Conservation (phyloP, 176 grass and related monocot species). For the Triticum urartu region DNA sequence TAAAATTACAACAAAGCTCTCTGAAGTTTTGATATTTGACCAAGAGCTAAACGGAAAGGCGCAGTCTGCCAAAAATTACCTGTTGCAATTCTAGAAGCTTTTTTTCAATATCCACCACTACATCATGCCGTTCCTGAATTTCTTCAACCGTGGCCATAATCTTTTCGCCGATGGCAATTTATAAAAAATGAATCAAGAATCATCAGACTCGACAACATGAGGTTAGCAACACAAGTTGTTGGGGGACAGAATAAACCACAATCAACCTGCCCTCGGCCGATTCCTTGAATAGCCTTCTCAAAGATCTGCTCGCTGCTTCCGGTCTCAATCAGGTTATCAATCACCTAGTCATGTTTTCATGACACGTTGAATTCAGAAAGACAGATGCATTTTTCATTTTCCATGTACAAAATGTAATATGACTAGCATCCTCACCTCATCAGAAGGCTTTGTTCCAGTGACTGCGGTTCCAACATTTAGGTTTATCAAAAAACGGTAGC, state of each 20-base stretch:
- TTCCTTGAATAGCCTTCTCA: slow-evolving; percentile 80
- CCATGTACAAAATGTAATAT: background rate
- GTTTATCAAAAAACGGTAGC: background rate
- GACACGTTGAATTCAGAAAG: background rate
- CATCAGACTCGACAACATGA: background rate
- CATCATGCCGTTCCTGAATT: slow-evolving; percentile 92
- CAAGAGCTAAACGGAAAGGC: background rate
- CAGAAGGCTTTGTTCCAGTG: slow-evolving; percentile 62
- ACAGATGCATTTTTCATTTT: background rate
- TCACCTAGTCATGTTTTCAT: slow-evolving; percentile 44
- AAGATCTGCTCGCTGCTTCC: slow-evolving; percentile 92
- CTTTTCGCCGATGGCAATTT: slow-evolving; percentile 33
- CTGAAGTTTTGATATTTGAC: background rate
- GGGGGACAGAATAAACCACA: background rate
- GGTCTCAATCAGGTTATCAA: slow-evolving; percentile 79
- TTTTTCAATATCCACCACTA: slow-evolving; percentile 86
- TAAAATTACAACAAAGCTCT: background rate
- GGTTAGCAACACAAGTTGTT: background rate
- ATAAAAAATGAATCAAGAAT: background rate
- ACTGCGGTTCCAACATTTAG: slow-evolving; percentile 45
- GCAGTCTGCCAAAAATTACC: slow-evolving; percentile 30
- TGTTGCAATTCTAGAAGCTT: slow-evolving; percentile 76
- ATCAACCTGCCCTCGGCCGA: slow-evolving; percentile 74
- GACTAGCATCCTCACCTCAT: slow-evolving; percentile 47
- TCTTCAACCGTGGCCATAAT: slow-evolving; percentile 66